Conservation (phyloP, 129 eudicot species). For the Apium graveolens region DNA sequence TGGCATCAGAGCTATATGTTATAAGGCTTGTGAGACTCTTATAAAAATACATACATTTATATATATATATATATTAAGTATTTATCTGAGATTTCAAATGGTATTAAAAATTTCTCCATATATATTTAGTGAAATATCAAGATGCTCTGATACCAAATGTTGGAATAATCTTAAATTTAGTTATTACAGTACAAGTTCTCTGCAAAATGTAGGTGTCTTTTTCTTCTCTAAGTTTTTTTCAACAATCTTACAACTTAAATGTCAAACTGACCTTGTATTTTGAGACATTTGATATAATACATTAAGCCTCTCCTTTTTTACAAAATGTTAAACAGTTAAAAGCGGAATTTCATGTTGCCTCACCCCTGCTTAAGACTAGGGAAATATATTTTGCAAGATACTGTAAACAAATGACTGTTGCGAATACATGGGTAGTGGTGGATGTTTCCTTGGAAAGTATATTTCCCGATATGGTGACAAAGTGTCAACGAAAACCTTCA, state of each 20-base stretch:
- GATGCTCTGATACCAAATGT: too few species aligned
- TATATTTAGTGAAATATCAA: too few species aligned
- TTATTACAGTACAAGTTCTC: too few species aligned
- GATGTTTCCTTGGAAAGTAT: slow-evolving; percentile 47
- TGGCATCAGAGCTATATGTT: too few species aligned
- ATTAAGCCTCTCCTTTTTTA: background rate
- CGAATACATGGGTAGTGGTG: slow-evolving; percentile 36
- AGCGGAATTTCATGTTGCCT: slow-evolving; percentile 36
- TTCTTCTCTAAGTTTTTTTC: too few species aligned
- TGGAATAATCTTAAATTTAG: too few species aligned
- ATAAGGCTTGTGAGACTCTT: too few species aligned
- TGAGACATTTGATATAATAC: background rate
- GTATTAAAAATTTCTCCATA: too few species aligned
- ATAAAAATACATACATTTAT: too few species aligned
- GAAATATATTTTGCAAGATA: slow-evolving; percentile 38
- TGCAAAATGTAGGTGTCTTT: too few species aligned
- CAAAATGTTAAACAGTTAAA: slow-evolving; percentile 24
- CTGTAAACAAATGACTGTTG: slow-evolving; percentile 26
- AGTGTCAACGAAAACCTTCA: slow-evolving; percentile 41
- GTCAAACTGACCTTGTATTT: background rate
- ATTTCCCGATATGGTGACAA: slow-evolving; percentile 15
- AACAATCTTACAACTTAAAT: background rate
- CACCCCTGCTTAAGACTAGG: slow-evolving; percentile 32
- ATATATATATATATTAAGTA: too few species aligned
- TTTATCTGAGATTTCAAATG: too few species aligned